Base-by-base conservation (phyloP, 805 yeast species). In the Kazachstania kunashirensis region DNA sequence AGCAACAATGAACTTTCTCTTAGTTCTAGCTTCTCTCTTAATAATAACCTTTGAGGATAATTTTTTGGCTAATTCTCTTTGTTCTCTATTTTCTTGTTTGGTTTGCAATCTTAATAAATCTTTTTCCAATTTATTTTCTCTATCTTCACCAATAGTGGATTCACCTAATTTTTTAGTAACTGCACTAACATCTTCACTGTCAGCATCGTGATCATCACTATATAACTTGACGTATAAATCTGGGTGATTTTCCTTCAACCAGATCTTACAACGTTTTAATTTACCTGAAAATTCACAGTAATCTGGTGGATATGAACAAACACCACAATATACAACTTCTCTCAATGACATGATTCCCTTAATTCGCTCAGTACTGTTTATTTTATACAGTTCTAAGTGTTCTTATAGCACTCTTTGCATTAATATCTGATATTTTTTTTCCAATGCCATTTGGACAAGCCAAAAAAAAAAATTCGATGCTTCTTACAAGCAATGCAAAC, bases 241-340 rank as follows among this genome's bases (percentile, higher is more conserved):
- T 2, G 66, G 61, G 48, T 84, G 68, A 34, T 69, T 65, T 28
- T 71, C 75, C 39, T 71, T 65, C 30, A 89, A 68, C 95, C 96
- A 85, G 16, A 71, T 75, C 50, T 82, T 84, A 63, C 97, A 88
- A 53, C 84, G 75, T 54, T 78, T 79, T 59, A 83, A 70, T 19
- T 77, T 64, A 31, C 81, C 83, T 10, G 95, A 92, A 55, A 88
- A 88, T 56, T 89, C 96, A 64, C 97, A 88, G 63, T 78, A 88
- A 40, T 77, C 95, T 4, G 84, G 84, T n/a, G 95, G 95, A 53
- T 72, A 78, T 1, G 84, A 63, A 56, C 95, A 84, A 11, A 84
- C 72, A 5, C 75, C 85, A 57, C 95, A 84, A 62, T 84, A 84
- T 12, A 70, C 52, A 15, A 78, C 73, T 17, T 57, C 52, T 45